phyloP scores from a whole-genome alignment of 768 basidiomycete species.

The Lentinus tigrinus region DNA sequence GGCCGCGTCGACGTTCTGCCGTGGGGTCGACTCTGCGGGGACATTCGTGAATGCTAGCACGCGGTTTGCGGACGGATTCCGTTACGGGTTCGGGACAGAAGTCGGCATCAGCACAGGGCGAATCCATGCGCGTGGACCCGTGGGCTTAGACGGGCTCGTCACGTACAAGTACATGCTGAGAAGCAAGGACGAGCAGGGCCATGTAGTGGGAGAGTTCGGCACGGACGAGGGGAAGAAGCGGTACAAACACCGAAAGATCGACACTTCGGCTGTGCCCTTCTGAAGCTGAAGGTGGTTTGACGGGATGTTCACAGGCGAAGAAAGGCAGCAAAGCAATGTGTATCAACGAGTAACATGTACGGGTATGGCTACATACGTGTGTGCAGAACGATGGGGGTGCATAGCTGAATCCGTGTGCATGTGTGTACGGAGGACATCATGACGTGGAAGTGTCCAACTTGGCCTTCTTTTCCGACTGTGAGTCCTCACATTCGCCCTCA shows the following conservation, averaged over 20 bases:
- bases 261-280: slow-evolving; percentile 47
- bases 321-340: neutral
- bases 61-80: slow-evolving; percentile 93
- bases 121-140: slow-evolving; percentile 95
- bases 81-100: slow-evolving; percentile 97
- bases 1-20: slow-evolving; percentile 71
- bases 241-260: slow-evolving; percentile 64
- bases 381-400: neutral
- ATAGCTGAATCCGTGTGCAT: too few relatives aligned
- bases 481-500: slow-evolving; percentile 46
- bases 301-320: neutral
- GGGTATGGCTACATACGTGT: slow-evolving; percentile 14
- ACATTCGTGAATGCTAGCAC: slow-evolving; percentile 95
- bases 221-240: slow-evolving; percentile 62
- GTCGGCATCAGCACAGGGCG: slow-evolving; percentile 97
- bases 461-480: slow-evolving; percentile 59
- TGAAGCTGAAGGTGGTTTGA: slow-evolving; percentile 19
- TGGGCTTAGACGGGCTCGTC: slow-evolving; percentile 89
- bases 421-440: slow-evolving; percentile 5
- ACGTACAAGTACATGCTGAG: slow-evolving; percentile 95
- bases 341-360: slow-evolving; percentile 4
- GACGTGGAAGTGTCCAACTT: slow-evolving; percentile 46
- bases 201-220: slow-evolving; percentile 87
- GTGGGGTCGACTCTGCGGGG: slow-evolving; percentile 88
- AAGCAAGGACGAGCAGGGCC: slow-evolving; percentile 72